These are phyloP conservation scores for Ophiognomonia clavigignenti-juglandacearum DNA, from an alignment of 2,329 filamentous ascomycete genomes.

Conservation along the genomic window DNA sequence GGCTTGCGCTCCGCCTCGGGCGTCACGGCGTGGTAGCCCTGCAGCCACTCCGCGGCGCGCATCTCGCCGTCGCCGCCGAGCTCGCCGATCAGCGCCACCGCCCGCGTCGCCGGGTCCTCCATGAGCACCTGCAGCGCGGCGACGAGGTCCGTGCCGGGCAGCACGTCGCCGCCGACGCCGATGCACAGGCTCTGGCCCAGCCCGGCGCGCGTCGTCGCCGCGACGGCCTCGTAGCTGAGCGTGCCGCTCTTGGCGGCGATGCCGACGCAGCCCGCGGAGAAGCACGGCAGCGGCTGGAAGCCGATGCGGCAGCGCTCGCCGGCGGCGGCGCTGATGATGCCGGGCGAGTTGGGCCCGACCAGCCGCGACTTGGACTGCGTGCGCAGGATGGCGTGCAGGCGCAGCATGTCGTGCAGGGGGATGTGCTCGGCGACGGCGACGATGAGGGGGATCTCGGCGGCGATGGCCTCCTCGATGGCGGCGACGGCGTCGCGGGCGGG, in stretches of 20 bases:
- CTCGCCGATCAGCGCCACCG: constrained; percentile 68
- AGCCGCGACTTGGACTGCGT: constrained; percentile 68
- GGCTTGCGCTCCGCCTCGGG: constrained; percentile 58
- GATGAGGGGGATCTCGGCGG: constrained; percentile 72
- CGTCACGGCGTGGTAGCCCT: constrained; percentile 53
- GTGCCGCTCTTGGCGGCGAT: constrained; percentile 80
- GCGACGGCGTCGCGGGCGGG: constrained; percentile 67
- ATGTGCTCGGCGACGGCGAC: constrained; percentile 79
- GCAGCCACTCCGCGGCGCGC: constrained; percentile 70
- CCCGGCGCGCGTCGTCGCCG: constrained; percentile 66
- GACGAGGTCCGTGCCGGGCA: constrained; percentile 70
- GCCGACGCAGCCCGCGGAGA: constrained; percentile 65
- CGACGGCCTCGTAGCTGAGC: constrained; percentile 74
- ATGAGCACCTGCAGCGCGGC: constrained; percentile 66
- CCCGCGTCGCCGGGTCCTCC: constrained; percentile 62
- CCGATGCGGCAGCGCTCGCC: constrained; percentile 62
- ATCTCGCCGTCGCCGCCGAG: constrained; percentile 66
- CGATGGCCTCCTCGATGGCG: constrained; percentile 76
- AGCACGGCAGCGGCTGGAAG: constrained; percentile 72
- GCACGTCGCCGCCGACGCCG: constrained; percentile 71
- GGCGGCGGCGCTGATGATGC: constrained; percentile 72
- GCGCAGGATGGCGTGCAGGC: constrained; percentile 63
- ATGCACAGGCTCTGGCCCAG: constrained; percentile 74
- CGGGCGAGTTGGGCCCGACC: constrained; percentile 76
- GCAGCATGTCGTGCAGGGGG: constrained; percentile 71